Evolutionary conservation across 208 protist species (phyloP).

Genomic region (Crithidia thermophila): DNA sequence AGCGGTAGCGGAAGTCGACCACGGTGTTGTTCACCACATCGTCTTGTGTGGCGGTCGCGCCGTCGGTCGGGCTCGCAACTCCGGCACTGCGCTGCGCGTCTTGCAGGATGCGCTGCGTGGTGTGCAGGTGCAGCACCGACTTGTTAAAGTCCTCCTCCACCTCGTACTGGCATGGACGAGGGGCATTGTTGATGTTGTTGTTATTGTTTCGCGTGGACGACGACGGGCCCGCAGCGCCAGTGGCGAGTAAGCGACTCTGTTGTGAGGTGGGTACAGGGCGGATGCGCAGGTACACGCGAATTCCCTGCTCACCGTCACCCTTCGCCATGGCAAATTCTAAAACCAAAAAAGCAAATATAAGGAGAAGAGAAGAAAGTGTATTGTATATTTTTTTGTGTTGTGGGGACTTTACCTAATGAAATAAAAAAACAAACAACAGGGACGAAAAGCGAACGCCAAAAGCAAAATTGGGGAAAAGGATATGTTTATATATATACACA

Average conservation of each 20-base stretch:
- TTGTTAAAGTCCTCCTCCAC: constrained; percentile 26
- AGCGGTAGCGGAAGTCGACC: constrained; percentile 72
- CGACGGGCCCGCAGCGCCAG: neutral
- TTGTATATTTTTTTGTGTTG: neutral
- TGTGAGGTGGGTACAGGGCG: constrained; percentile 56
- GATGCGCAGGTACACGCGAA: constrained; percentile 81
- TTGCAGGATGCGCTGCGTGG: constrained; percentile 22
- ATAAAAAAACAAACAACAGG: too few species aligned
- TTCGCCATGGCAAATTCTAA: constrained; percentile 5
- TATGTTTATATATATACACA: too few species aligned
- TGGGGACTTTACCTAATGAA: too few species aligned
- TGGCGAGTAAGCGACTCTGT: constrained; percentile 56
- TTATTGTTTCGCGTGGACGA: neutral
- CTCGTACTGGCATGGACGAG: constrained; percentile 20
- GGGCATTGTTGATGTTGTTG: neutral
- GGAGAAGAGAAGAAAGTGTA: neutral
- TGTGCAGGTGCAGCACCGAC: constrained; percentile 30
- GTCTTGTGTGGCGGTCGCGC: neutral
- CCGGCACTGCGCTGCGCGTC: constrained; percentile 29
- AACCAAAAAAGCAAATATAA: constrained; percentile 1
- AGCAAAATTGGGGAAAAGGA: too few species aligned
- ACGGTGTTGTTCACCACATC: constrained; percentile 80
- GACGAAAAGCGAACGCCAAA: too few species aligned
- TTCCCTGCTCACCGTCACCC: constrained; percentile 48
- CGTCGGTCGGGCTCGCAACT: neutral